Base-by-base conservation (phyloP, 805 yeast species). In the Komagataella kurtzmanii region DNA sequence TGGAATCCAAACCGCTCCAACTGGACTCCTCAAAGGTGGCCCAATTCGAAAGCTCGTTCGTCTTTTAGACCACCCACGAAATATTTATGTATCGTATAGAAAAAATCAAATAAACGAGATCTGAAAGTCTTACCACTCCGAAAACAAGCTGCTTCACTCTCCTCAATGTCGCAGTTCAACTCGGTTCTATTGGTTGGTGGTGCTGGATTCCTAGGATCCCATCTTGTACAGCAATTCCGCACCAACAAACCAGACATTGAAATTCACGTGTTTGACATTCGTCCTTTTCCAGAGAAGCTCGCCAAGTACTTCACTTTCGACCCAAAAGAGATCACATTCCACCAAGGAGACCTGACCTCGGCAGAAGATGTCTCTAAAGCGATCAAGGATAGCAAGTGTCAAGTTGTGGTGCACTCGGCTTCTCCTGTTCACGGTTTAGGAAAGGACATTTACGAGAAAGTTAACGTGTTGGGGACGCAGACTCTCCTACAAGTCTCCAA, bases 101-200 rank as follows among this genome's bases (percentile, higher is more conserved):
- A 30, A 30, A 30, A 30, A 30, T 30, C 14, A 30, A 30, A 30
- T 30, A 30, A 30, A 30, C 40, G 40, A 30, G 40, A 30, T 30
- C n/a, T 30, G 40, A 30, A 21, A 21, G 40, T 8, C 40, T 30
- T 30, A 30, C 40, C 40, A 30, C 40, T 30, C 12, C 14, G 2
- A 30, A 7, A 30, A 8, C 40, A 21, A 21, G 23, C 6, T 3
- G 23, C 23, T 3, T 21, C 23, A 21, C 40, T 8, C 14, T 14
- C 10, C 10, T 8, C 14, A 17, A 48, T 30, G 44, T 48, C 50
- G n/a, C 21, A 36, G 7, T 14, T 48, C 36, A 23, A 48, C 19
- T 76, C 85, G 1, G 95, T 93, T 2, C 77, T 93, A 30, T 72
- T 93, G 18, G 79, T 93, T n/a, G 99, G 99, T 49, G 99, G 99